Evolutionary conservation across 2,329 filamentous ascomycete species (phyloP).

Genomic region (Gremmenia infestans): DNA sequence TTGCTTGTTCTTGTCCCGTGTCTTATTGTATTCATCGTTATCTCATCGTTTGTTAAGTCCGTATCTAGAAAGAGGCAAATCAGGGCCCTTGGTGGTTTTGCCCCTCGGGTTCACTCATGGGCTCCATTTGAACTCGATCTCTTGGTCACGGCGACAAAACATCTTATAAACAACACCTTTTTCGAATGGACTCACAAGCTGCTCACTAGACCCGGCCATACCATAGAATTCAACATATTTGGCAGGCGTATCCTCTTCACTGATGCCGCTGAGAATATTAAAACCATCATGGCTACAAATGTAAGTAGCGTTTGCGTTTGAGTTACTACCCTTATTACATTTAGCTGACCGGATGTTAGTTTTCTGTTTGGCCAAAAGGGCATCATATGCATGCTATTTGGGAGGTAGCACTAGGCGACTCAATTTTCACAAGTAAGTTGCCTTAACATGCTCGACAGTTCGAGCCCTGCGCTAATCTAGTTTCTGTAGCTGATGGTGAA

Average conservation of each 20-base stretch:
- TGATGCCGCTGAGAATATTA: slow-evolving; percentile 6
- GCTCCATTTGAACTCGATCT: slow-evolving; percentile 1
- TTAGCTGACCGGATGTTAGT: neutral
- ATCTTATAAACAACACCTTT: slow-evolving; percentile 1
- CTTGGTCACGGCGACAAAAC: neutral
- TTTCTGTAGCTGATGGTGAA: neutral
- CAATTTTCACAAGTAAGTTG: slow-evolving; percentile 8
- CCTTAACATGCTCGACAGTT: no score
- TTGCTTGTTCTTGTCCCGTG: neutral
- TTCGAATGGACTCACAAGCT: slow-evolving; percentile 1
- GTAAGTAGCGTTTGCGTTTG: neutral
- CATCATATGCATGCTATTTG: neutral
- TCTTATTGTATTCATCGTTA: neutral
- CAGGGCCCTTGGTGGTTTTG: neutral
- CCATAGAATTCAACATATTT: slow-evolving; percentile 5
- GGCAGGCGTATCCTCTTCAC: slow-evolving; percentile 4
- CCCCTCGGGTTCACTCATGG: neutral
- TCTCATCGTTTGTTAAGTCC: neutral
- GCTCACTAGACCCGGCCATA: neutral
- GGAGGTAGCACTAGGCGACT: slow-evolving; percentile 2
- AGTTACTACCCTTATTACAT: neutral
- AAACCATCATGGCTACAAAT: slow-evolving; percentile 3
- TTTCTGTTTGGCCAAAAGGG: slow-evolving; percentile 1
- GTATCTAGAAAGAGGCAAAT: neutral
- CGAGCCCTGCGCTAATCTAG: neutral